These are phyloP conservation scores for Rhododendron griersonianum DNA, from an alignment of 148 eudicot species.

Conservation along the genomic window DNA sequence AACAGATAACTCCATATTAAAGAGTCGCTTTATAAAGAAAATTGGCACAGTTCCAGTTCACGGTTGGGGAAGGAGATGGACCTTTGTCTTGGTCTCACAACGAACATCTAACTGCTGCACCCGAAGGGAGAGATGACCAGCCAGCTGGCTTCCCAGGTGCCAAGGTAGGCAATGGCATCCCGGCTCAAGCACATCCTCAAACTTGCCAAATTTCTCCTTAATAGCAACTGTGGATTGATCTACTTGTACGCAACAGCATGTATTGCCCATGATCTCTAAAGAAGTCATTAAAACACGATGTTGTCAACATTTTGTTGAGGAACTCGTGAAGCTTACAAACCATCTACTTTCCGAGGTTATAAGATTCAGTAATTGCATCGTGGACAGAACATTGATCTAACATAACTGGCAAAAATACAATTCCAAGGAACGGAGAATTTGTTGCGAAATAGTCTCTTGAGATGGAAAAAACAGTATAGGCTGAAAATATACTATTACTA, in stretches of 20 bases:
- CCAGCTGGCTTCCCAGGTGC: conserved; percentile 32
- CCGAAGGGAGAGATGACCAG: conserved; percentile 34
- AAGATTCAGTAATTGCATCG: not conserved
- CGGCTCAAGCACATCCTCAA: conserved; percentile 35
- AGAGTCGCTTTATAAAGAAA: not conserved
- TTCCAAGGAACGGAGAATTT: not conserved
- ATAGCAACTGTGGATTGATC: conserved; percentile 41
- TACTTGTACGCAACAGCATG: conserved; percentile 33
- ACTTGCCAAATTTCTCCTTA: conserved; percentile 38
- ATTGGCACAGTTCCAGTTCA: not conserved
- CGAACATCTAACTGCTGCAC: conserved; percentile 36
- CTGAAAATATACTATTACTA: not conserved
- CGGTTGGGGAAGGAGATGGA: not conserved
- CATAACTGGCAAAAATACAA: not conserved
- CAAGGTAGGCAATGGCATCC: conserved; percentile 48
- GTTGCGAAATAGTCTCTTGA: not conserved
- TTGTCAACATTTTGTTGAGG: not conserved
- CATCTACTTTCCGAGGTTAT: not conserved
- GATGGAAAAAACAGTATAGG: not conserved
- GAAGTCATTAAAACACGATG: conserved; percentile 4
- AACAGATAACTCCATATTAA: no score
- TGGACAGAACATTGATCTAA: not conserved
- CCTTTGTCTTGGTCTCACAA: conserved; percentile 32
- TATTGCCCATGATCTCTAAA: conserved; percentile 29
- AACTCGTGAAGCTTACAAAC: not conserved